Evolutionary conservation across 2,329 filamentous ascomycete species (phyloP).

Genomic region (Diplocarpon rosae): DNA sequence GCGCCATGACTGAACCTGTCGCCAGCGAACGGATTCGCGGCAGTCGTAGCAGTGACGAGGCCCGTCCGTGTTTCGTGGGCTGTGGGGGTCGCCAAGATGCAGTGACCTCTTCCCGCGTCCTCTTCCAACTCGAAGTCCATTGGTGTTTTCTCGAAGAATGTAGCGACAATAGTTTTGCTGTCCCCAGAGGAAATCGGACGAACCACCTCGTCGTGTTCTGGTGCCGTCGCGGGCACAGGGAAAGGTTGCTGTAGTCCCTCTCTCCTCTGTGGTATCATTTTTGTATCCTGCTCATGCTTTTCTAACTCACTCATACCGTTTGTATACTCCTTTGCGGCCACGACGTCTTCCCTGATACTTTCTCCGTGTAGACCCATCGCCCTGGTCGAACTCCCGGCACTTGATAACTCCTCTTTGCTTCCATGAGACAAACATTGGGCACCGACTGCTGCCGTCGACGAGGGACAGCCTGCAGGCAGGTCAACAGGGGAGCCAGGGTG

Average conservation of each 20-base stretch:
- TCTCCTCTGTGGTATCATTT: slow-evolving; percentile 10
- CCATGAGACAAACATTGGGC: slow-evolving; percentile 20
- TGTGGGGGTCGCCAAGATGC: slow-evolving; percentile 22
- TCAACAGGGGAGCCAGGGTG: slow-evolving; percentile 27
- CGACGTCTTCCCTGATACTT: slow-evolving; percentile 23
- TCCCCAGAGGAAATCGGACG: slow-evolving; percentile 8
- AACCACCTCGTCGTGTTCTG: slow-evolving; percentile 19
- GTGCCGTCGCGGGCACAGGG: slow-evolving; percentile 24
- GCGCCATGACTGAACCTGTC: slow-evolving; percentile 14
- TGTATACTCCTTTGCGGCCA: slow-evolving; percentile 24
- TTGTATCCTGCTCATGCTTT: slow-evolving; percentile 7
- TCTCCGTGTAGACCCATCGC: slow-evolving; percentile 17
- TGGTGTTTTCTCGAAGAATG: slow-evolving; percentile 13
- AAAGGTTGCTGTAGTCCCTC: slow-evolving; percentile 15
- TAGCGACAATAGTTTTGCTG: slow-evolving; percentile 16
- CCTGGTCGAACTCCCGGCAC: slow-evolving; percentile 17
- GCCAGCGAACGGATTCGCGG: slow-evolving; percentile 16
- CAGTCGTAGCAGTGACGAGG: slow-evolving; percentile 19
- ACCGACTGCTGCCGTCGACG: slow-evolving; percentile 17
- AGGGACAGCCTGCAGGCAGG: slow-evolving; percentile 20
- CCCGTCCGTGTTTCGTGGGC: slow-evolving; percentile 20
- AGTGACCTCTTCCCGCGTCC: slow-evolving; percentile 14
- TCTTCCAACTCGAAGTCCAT: slow-evolving; percentile 23
- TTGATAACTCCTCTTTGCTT: slow-evolving; percentile 17
- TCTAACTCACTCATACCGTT: slow-evolving; percentile 1